Evolutionary conservation across 495 filamentous ascomycete genomes (phyloP).

Genomic region (Aspergillus saccharolyticus): DNA sequence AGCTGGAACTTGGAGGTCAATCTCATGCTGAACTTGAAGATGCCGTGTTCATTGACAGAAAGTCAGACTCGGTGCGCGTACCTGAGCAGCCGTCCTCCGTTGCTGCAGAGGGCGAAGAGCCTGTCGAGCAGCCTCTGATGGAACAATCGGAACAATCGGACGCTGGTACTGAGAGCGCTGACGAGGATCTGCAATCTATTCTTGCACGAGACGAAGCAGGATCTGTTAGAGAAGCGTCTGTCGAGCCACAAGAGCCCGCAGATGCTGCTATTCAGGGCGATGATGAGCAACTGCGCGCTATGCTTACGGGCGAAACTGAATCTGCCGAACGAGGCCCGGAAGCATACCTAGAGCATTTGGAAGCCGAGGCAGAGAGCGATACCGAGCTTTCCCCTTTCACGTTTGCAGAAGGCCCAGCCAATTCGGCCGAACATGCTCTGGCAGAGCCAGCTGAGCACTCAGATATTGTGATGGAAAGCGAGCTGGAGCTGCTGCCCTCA

Average conservation of each 20-base stretch:
- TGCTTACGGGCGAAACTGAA: neutral
- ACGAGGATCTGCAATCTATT: neutral
- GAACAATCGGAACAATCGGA: neutral
- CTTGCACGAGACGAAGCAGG: neutral
- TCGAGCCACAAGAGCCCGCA: no score
- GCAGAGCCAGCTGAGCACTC: neutral
- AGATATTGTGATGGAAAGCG: conserved; percentile 8
- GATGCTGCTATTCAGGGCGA: no score
- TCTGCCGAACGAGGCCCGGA: neutral
- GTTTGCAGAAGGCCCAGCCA: neutral
- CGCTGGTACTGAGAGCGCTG: neutral
- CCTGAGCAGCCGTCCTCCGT: no score
- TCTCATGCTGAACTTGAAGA: no score
- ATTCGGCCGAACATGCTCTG: neutral
- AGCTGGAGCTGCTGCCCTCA: neutral
- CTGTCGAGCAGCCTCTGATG: no score
- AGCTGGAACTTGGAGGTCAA: no score
- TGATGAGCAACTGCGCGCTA: neutral
- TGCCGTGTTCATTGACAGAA: no score
- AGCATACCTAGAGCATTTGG: neutral
- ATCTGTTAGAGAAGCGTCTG: no score
- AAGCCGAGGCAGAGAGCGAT: neutral
- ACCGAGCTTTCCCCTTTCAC: neutral
- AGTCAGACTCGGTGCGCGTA: no score
- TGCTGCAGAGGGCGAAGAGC: no score